These are phyloP conservation scores for Wickerhamiella azyma DNA, from an alignment of 805 yeast species.

Conservation along the genomic window DNA sequence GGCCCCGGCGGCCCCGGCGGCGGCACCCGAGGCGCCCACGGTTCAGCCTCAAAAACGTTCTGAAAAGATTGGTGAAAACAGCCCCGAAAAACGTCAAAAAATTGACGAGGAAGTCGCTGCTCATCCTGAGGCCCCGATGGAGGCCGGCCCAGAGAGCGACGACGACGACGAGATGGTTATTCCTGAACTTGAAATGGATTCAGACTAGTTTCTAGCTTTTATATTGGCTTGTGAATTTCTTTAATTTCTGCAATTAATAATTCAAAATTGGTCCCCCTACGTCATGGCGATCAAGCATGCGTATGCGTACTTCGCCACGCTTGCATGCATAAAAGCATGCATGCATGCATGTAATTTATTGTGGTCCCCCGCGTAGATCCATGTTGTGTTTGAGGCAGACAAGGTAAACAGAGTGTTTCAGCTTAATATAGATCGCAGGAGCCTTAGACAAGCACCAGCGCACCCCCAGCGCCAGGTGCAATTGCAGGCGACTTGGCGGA, in stretches of 20 bases:
- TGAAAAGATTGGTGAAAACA: not conserved
- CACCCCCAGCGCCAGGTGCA: too few species aligned
- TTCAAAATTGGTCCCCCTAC: too few species aligned
- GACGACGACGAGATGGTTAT: slow-evolving; percentile 18
- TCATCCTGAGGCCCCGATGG: too few species aligned
- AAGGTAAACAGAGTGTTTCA: too few species aligned
- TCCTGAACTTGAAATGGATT: slow-evolving; percentile 17
- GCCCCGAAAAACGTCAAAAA: slow-evolving; percentile 10
- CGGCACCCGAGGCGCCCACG: too few species aligned
- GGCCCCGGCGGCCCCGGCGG: not conserved
- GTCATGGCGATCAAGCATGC: too few species aligned
- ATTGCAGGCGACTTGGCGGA: too few species aligned
- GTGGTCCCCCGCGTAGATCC: too few species aligned
- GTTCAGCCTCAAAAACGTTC: not conserved
- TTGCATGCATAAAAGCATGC: slow-evolving; percentile 43
- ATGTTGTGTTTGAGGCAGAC: too few species aligned
- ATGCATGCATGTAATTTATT: slow-evolving; percentile 21
- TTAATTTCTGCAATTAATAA: not conserved
- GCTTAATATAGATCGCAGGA: too few species aligned
- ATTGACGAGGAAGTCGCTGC: not conserved
- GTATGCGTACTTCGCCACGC: too few species aligned
- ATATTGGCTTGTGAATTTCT: not conserved
- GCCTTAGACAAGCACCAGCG: too few species aligned
- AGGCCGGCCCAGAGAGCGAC: slow-evolving; percentile 8
- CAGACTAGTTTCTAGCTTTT: slow-evolving; percentile 10